Base-by-base conservation (phyloP, 352 stramenopile species). In the Phytopythium ostracodes region DNA sequence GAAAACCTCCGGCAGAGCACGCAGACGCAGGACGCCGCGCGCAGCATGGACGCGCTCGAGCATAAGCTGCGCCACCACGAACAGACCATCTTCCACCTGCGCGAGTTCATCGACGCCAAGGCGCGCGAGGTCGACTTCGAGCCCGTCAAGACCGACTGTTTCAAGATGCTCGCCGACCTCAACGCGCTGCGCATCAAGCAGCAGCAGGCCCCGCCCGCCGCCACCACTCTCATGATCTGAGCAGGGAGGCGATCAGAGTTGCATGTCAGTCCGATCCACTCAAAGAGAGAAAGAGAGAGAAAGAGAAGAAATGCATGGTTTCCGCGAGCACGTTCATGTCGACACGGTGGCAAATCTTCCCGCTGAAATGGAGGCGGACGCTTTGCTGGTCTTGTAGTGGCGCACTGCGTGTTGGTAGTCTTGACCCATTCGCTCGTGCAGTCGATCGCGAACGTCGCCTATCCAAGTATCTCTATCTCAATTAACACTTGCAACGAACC, bases 51-150 rank as follows among this genome's bases (percentile, higher is more conserved):
- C 60, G 77, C 84, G 1, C 73, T 97, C 14, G 91, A 97, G 73
- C 81, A 94, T 54, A 97, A 97, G 66, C 67, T 97, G 60, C 77
- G 87, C 12, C 87, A 96, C 64, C 91, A 97, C 66, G 88, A 96
- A 67, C 90, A 97, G 67, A 97, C 92, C 50, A 97, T 98, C 52
- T 97, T 97, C 71, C 87, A 92, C 64, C 60, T 97, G 27, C 84
- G 83, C 64, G 92, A 97, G 54, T 97, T 82, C 60, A 85, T 96
- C 27, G 91, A 96, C 64, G 81, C 84, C 27, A 96, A 97, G 67
- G 80, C 81, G 56, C 76, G 88, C 56, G 89, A 97, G 62, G 90
- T 96, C 53, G 84, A 97, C 71, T 97, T 96, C 66, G 83, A 97
- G 29, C 77, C 80, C 56, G 67, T 96, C 42, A 93, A 92, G 67